These are phyloP conservation scores for Thalassiosira hispida DNA, from an alignment of 352 stramenopile genomes.

Conservation along the genomic window DNA sequence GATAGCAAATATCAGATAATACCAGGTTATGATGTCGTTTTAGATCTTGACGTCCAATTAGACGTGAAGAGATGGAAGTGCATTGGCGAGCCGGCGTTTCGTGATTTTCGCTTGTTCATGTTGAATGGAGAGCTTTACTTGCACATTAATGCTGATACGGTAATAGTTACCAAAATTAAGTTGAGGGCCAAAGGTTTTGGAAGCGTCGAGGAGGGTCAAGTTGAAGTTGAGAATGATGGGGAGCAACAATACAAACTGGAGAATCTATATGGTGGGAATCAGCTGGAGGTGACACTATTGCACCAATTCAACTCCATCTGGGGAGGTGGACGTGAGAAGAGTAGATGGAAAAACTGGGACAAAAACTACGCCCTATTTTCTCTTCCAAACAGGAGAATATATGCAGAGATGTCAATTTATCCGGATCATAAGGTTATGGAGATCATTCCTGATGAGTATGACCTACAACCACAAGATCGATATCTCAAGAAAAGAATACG, in stretches of 20 bases:
- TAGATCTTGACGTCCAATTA: not conserved
- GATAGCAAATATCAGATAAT: not conserved
- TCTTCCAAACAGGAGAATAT: not conserved
- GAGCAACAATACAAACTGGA: not conserved
- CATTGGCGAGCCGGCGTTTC: not conserved
- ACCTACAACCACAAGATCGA: not conserved
- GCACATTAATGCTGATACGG: not conserved
- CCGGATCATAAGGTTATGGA: not conserved
- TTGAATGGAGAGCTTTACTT: constrained; percentile 17
- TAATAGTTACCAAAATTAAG: not conserved
- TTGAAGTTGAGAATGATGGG: not conserved
- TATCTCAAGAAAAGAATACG: not conserved
- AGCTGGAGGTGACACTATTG: not conserved
- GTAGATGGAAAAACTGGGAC: not conserved
- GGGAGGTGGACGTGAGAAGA: not conserved
- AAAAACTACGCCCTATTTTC: not conserved
- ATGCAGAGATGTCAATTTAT: not conserved
- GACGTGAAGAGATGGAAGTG: not conserved
- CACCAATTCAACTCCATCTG: not conserved
- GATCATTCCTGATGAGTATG: not conserved
- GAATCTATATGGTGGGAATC: not conserved
- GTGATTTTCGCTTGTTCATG: constrained; percentile 28
- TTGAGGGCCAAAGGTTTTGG: not conserved
- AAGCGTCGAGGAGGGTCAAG: not conserved
- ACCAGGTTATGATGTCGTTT: not conserved